These are phyloP conservation scores for Heritiera littoralis DNA, from an alignment of 345 rosid genomes.

Conservation along the genomic window DNA sequence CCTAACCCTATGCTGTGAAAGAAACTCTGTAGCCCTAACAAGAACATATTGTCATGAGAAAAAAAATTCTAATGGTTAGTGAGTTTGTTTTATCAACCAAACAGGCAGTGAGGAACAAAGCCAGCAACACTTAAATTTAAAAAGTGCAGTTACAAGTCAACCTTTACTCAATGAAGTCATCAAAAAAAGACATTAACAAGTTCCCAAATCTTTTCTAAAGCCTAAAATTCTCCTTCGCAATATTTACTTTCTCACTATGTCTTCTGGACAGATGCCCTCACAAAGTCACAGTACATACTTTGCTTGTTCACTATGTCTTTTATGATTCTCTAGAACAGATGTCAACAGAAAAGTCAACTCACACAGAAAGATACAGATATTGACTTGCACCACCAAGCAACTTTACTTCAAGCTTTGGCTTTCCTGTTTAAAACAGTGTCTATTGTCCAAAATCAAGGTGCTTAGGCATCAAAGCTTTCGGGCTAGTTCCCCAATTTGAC, in stretches of 20 bases:
- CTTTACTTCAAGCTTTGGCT: constrained; percentile 2
- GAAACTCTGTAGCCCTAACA: neutral
- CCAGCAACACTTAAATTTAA: neutral
- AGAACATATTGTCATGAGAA: neutral
- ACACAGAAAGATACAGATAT: neutral
- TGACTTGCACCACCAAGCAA: neutral
- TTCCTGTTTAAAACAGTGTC: neutral
- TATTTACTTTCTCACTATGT: constrained; percentile 2
- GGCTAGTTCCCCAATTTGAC: neutral
- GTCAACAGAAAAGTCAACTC: constrained; percentile 14
- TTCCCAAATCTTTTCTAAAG: neutral
- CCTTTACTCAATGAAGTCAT: neutral
- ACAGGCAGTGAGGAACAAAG: neutral
- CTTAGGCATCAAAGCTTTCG: neutral
- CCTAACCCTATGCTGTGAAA: neutral
- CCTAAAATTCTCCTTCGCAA: neutral
- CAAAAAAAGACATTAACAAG: neutral
- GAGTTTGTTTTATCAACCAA: neutral
- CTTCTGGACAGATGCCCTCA: constrained; percentile 4
- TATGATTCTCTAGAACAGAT: constrained; percentile 3
- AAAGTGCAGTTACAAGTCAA: neutral
- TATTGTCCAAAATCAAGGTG: neutral
- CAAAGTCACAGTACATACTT: neutral
- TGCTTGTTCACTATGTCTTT: neutral
- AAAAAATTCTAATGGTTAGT: neutral